Evolutionary conservation across 495 filamentous ascomycete species (phyloP).

Genomic region (Thozetella sp.): DNA sequence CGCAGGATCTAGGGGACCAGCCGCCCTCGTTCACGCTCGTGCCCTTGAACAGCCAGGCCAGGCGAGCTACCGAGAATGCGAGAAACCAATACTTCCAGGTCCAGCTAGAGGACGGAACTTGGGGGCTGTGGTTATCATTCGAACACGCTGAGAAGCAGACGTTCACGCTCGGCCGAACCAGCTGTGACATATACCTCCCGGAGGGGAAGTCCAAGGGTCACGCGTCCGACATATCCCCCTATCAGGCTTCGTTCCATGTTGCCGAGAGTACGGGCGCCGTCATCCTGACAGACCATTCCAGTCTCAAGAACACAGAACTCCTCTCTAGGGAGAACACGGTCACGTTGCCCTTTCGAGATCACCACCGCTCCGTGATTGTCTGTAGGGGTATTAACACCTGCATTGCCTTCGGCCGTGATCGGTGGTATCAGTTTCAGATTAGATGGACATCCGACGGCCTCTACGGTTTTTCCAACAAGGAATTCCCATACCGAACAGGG

Average conservation of each 20-base stretch:
- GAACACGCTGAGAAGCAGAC: constrained; percentile 7
- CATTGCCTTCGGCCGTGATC: constrained; percentile 25
- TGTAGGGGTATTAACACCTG: constrained; percentile 25
- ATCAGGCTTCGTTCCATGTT: constrained; percentile 26
- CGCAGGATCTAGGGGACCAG: not conserved
- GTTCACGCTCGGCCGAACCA: constrained; percentile 18
- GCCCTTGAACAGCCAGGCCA: constrained; percentile 18
- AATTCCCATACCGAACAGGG: constrained; percentile 20
- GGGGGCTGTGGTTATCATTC: constrained; percentile 25
- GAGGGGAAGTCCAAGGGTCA: constrained; percentile 10
- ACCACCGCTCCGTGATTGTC: constrained; percentile 25
- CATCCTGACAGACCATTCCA: constrained; percentile 24
- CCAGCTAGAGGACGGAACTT: constrained; percentile 9
- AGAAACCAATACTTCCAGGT: constrained; percentile 14
- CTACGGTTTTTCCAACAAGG: constrained; percentile 14
- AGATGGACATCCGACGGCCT: constrained; percentile 21
- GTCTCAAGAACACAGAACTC: constrained; percentile 15
- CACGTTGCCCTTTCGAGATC: constrained; percentile 18
- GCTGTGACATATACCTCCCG: constrained; percentile 25
- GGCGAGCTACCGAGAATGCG: constrained; percentile 8
- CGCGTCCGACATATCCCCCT: constrained; percentile 16
- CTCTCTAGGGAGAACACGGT: constrained; percentile 8
- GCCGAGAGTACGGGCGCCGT: constrained; percentile 25
- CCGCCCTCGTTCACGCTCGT: constrained; percentile 18
- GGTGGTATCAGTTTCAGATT: constrained; percentile 28